phyloP scores from a whole-genome alignment of 345 rosid species.

The Euphorbia lathyris region DNA sequence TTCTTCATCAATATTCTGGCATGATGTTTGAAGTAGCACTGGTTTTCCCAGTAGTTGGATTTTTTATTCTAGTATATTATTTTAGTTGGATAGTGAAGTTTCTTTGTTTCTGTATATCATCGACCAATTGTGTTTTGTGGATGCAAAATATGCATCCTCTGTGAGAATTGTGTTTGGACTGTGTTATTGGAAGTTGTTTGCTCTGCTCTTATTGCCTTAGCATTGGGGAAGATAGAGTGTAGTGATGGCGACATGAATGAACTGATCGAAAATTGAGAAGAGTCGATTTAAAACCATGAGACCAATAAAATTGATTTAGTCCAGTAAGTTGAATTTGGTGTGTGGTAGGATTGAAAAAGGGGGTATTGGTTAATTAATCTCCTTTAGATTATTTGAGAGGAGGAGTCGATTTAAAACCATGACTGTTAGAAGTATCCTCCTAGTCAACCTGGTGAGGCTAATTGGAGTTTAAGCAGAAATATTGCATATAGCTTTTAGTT shows the following conservation, averaged over 20 bases:
- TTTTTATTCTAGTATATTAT: no score
- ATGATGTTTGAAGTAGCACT: neutral
- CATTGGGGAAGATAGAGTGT: neutral
- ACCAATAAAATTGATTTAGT: no score
- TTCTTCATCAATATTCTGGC: neutral
- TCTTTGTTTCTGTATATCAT: neutral
- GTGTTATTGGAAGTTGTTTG: neutral
- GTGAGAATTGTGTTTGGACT: neutral
- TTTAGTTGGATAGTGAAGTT: neutral
- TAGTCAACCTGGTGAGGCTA: neutral
- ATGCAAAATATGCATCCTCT: neutral
- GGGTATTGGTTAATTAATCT: neutral
- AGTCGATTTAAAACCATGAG: no score
- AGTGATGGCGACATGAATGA: no score
- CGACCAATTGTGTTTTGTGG: neutral
- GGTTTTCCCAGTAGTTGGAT: neutral
- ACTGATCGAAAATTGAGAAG: no score
- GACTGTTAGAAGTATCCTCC: neutral
- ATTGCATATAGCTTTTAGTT: neutral
- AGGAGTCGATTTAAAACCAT: neutral
- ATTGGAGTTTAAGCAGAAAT: neutral
- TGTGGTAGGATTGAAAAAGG: neutral
- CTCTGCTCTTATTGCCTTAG: neutral
- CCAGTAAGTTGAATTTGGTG: no score
- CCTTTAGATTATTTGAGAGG: neutral